phyloP scores from a whole-genome alignment of 495 filamentous ascomycete genomes.

The Aspergillus hancockii region DNA sequence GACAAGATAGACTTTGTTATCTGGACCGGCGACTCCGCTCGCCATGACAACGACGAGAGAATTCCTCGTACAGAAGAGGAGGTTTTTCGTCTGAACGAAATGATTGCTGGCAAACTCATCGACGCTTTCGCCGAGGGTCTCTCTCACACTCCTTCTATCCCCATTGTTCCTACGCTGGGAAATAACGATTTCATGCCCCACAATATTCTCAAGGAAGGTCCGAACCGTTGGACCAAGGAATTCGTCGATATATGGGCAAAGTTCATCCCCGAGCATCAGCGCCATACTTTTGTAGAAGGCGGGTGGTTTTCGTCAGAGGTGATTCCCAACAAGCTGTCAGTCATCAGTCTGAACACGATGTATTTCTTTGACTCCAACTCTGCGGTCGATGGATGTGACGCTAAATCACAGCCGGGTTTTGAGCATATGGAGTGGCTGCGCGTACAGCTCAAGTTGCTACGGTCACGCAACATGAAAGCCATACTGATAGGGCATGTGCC shows the following conservation, averaged over 20 bases:
- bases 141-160: slow-evolving; percentile 65
- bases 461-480: slow-evolving; percentile 85
- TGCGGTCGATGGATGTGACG: slow-evolving; percentile 84
- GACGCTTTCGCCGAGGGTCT: slow-evolving; percentile 61
- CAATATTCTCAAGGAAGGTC: slow-evolving; percentile 85
- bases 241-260: slow-evolving; percentile 74
- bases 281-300: slow-evolving; percentile 86
- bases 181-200: slow-evolving; percentile 98
- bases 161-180: slow-evolving; percentile 85
- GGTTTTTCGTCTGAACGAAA: slow-evolving; percentile 71
- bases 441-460: slow-evolving; percentile 83
- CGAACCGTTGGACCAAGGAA: slow-evolving; percentile 77
- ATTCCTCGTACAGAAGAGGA: slow-evolving; percentile 74
- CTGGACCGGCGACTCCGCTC: slow-evolving; percentile 95
- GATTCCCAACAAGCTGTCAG: slow-evolving; percentile 80
- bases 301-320: slow-evolving; percentile 95
- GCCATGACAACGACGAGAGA: slow-evolving; percentile 90
- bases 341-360: slow-evolving; percentile 94
- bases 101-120: slow-evolving; percentile 73
- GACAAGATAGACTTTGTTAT: slow-evolving; percentile 91
- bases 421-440: slow-evolving; percentile 96
- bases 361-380: slow-evolving; percentile 94
- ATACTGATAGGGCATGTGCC: slow-evolving; percentile 95
- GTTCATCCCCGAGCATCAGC: slow-evolving; percentile 92
- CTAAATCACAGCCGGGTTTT: slow-evolving; percentile 78